Conservation (phyloP, 2,329 filamentous ascomycete genomes). For the Didymellaceae sp. region DNA sequence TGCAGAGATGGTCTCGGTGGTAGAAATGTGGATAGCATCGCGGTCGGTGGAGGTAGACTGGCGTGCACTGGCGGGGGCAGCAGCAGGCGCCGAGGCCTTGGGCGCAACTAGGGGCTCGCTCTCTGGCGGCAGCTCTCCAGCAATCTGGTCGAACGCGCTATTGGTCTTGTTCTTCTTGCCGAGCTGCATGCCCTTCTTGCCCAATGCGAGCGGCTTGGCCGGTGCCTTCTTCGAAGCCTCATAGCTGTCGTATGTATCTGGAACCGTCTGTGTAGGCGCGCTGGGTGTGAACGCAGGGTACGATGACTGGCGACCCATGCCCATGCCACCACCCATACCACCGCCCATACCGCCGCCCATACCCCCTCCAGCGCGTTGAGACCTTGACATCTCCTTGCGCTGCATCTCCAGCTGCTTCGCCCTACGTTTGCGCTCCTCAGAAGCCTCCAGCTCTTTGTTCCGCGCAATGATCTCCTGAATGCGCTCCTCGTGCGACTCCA, state of each 20-base stretch:
- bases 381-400: slow-evolving; percentile 90
- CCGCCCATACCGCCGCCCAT: slow-evolving; percentile 36
- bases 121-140: slow-evolving; percentile 87
- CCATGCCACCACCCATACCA: slow-evolving; percentile 18
- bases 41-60: slow-evolving; percentile 74
- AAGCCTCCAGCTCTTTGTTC: slow-evolving; percentile 99
- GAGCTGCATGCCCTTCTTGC: slow-evolving; percentile 98
- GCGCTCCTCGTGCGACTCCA: slow-evolving; percentile 98
- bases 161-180: slow-evolving; percentile 98
- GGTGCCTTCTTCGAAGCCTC: slow-evolving; percentile 96
- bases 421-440: slow-evolving; percentile 96
- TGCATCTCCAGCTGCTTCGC: slow-evolving; percentile 99
- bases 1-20: slow-evolving; percentile 89
- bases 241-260: slow-evolving; percentile 90
- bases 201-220: slow-evolving; percentile 77
- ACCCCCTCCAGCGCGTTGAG: slow-evolving; percentile 60
- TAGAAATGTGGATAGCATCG: slow-evolving; percentile 85
- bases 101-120: slow-evolving; percentile 77
- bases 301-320: slow-evolving; percentile 72
- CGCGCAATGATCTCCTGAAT: slow-evolving; percentile 77
- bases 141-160: slow-evolving; percentile 95
- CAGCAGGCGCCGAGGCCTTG: slow-evolving; percentile 58
- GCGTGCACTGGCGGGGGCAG: slow-evolving; percentile 62
- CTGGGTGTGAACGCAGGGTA: slow-evolving; percentile 91
- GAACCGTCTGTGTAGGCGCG: slow-evolving; percentile 68